Conservation (phyloP, 345 rosid genomes). For the Syzygium aromaticum region DNA sequence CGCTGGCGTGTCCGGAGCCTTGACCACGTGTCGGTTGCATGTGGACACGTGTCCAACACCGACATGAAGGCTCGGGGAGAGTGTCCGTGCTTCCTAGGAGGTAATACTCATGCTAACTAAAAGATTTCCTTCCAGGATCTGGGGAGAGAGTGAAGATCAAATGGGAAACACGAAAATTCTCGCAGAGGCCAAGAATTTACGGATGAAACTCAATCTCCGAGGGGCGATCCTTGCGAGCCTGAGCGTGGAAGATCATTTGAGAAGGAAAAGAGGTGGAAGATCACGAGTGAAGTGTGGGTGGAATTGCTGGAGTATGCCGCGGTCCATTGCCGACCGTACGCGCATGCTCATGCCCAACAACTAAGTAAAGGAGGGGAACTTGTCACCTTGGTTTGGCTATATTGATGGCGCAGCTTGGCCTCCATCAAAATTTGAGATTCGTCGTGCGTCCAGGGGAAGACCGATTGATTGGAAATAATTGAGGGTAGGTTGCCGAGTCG, state of each 20-base stretch:
- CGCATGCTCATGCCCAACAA: rapidly evolving
- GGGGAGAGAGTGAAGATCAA: not conserved
- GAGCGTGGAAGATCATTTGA: no score
- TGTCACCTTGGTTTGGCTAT: not conserved
- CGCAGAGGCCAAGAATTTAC: not conserved
- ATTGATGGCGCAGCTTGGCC: not conserved
- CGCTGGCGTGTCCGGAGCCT: no score
- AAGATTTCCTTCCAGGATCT: not conserved
- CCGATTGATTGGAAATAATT: no score
- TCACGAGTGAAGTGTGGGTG: not conserved
- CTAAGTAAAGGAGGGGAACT: not conserved
- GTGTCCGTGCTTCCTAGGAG: no score
- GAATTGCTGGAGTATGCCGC: not conserved
- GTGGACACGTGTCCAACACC: no score
- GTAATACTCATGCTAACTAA: not conserved
- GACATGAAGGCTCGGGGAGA: no score
- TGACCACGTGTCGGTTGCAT: no score
- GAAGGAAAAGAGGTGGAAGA: not conserved
- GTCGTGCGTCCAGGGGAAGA: no score
- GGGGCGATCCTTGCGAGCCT: not conserved
- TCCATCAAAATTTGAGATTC: rapidly evolving
- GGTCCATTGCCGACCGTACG: not conserved
- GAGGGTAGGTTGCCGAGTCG: not conserved
- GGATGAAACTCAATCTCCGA: not conserved
- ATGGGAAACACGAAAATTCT: not conserved